Percentiles rank a stretch among this genome's conserved stretches.
Evolutionary conservation across 73 alveolate genomes (phyloP).

Genomic region (Symbiodinium pilosum): DNA sequence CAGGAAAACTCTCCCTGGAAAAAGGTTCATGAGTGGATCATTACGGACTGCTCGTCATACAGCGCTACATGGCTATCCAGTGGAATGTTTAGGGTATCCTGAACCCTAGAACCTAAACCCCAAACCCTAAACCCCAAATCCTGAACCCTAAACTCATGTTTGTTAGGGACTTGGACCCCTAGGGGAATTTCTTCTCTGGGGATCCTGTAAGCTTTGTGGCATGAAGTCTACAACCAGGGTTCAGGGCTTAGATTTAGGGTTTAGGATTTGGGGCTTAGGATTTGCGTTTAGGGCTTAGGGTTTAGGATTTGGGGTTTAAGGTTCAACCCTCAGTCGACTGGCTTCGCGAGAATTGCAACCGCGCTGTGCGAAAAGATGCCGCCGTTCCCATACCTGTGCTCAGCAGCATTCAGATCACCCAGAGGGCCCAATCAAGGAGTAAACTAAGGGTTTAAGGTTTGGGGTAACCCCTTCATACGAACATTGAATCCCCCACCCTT

Average conservation of each 20-base stretch:
- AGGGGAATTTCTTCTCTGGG: too few species aligned
- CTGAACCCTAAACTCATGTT: not conserved
- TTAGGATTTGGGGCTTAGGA: not conserved
- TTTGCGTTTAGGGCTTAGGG: not conserved
- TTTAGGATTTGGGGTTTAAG: not conserved
- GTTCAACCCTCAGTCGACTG: constrained; percentile 22
- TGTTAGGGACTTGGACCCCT: too few species aligned
- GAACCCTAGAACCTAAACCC: not conserved
- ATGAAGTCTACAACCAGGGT: too few species aligned
- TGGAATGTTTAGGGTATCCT: not conserved
- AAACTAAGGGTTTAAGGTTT: too few species aligned
- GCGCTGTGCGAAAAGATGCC: constrained; percentile 93
- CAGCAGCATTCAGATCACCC: too few species aligned
- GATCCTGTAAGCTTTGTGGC: too few species aligned
- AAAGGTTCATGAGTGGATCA: not conserved
- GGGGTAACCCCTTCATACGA: too few species aligned
- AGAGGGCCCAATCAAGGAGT: too few species aligned
- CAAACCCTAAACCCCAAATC: not conserved
- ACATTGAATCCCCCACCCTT: too few species aligned
- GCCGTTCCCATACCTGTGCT: constrained; percentile 60
- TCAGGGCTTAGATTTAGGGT: not conserved
- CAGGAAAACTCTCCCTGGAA: not conserved
- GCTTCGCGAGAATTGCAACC: constrained; percentile 74
- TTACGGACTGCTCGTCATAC: not conserved
- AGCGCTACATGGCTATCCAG: too few species aligned